Conservation (phyloP, 2,329 filamentous ascomycete genomes). For the Xylariaceae sp. region DNA sequence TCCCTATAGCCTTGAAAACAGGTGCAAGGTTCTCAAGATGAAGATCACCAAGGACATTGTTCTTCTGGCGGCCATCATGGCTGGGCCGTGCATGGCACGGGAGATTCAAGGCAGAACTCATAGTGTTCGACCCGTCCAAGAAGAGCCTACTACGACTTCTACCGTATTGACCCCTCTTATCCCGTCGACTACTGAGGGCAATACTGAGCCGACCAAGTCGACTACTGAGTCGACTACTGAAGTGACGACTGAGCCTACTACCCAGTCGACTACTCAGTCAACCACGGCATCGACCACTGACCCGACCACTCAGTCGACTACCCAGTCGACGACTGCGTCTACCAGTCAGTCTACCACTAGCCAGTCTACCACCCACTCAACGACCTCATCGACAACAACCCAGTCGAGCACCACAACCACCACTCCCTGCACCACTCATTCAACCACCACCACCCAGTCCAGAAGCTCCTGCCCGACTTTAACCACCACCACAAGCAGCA, state of each 20-base stretch:
- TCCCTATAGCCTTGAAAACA: neutral
- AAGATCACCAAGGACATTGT: constrained; percentile 4
- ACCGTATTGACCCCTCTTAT: too few species aligned
- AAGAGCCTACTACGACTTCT: neutral
- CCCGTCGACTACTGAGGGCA: too few species aligned
- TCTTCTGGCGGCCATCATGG: constrained; percentile 5
- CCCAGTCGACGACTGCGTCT: neutral
- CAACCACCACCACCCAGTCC: neutral
- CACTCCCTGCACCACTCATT: neutral
- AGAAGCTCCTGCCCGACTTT: too few species aligned
- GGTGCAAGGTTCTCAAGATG: constrained; percentile 7
- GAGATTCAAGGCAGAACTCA: neutral
- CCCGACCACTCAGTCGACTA: neutral
- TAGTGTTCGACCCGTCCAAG: too few species aligned
- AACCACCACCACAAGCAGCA: neutral
- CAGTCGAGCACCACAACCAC: neutral
- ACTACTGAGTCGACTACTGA: neutral
- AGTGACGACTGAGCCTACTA: neutral
- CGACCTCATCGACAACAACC: neutral
- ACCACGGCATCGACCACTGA: neutral
- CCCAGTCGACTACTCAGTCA: neutral
- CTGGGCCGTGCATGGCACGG: neutral
- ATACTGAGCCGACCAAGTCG: neutral
- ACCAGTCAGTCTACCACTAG: neutral
- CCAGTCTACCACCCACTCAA: neutral